Percentiles rank a stretch among this genome's conserved stretches.
Evolutionary conservation across 805 yeast genomes (phyloP).

Genomic region (Myxozyma neotropica): DNA sequence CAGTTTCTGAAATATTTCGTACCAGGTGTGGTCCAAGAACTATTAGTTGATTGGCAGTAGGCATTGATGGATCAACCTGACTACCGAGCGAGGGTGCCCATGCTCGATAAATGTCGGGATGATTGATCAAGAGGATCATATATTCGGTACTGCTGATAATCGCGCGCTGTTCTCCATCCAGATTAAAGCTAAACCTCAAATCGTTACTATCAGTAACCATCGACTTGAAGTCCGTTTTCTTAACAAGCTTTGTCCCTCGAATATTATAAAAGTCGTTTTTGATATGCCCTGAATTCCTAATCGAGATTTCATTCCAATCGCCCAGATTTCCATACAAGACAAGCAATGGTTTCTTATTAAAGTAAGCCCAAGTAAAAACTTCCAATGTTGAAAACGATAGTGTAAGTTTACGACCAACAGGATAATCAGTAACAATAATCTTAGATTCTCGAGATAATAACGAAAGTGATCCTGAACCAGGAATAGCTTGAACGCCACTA

Average conservation of each 20-base stretch:
- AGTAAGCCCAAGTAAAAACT: constrained; percentile 23
- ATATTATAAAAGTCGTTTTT: constrained; percentile 12
- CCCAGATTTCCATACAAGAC: constrained; percentile 25
- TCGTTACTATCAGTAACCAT: constrained; percentile 1
- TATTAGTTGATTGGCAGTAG: constrained; percentile 15
- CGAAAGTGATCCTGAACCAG: constrained; percentile 11
- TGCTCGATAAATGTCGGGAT: constrained; percentile 22
- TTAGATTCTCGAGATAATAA: constrained; percentile 18
- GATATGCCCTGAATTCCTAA: neutral
- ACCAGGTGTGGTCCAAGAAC: constrained; percentile 27
- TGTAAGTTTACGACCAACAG: constrained; percentile 5
- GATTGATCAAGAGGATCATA: constrained; percentile 13
- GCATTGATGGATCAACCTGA: constrained; percentile 14
- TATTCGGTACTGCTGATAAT: constrained; percentile 10
- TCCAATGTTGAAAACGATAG: constrained; percentile 24
- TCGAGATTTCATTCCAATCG: constrained; percentile 18
- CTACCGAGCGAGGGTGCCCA: constrained; percentile 25
- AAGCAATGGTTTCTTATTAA: constrained; percentile 18
- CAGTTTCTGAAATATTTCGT: constrained; percentile 17
- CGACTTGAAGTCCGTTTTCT: neutral
- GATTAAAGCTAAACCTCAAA: constrained; percentile 1
- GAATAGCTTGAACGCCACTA: constrained; percentile 7
- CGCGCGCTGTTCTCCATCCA: constrained; percentile 16
- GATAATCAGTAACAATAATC: constrained; percentile 22
- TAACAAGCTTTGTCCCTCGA: neutral